Base-by-base conservation (phyloP, 73 alveolate genomes). In the Tetrahymena thermophila region DNA sequence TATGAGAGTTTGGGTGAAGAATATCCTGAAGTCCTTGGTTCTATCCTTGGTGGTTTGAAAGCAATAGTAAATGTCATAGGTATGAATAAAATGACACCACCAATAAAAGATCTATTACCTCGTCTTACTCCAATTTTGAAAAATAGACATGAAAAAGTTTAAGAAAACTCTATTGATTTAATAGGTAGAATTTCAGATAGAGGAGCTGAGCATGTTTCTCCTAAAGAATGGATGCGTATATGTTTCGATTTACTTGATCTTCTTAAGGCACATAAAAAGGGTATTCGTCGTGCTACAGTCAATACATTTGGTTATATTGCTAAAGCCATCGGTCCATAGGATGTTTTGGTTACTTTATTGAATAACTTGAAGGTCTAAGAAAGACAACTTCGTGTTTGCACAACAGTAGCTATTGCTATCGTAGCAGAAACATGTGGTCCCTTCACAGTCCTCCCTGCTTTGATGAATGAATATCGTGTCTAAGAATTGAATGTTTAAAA, bases 381-480 rank as follows among this genome's bases (percentile, higher is more conserved):
- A 98, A 97, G 99, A 94, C 99, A 99, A 98, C 98, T 98, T 97
- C 98, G 99, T 96, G 99, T 99, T 35, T 99, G 99, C 97, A 99
- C 99, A 23, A 99, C 99, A n/a, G 99, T 99, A 34, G 99, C 99
- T 31, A 99, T 99, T 93, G 99, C 99, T 35, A 99, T 99, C 71
- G 99, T 99, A n/a, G 99, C 99, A n/a, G 99, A 99, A 97, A 99
- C 99, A 25, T 99, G 99, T 94, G 99, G 99, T 34, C 99, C 99
- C 4, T 99, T 99, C 98, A 99, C 99, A 11, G 99, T 99, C 2
- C 97, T 99, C 35, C 99, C 99, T 0, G 99, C 99, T 21, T 96
- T 99, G 93, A 97, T 99, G 99, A 99, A 99, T 94, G 99, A 99
- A 96, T 99, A 99, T 95, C 96, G 99, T 93, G 99, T 99, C 21